Percentiles rank a stretch among this genome's conserved stretches.
phyloP scores from a whole-genome alignment of 768 basidiomycete genomes.

The Lentinula boryana region DNA sequence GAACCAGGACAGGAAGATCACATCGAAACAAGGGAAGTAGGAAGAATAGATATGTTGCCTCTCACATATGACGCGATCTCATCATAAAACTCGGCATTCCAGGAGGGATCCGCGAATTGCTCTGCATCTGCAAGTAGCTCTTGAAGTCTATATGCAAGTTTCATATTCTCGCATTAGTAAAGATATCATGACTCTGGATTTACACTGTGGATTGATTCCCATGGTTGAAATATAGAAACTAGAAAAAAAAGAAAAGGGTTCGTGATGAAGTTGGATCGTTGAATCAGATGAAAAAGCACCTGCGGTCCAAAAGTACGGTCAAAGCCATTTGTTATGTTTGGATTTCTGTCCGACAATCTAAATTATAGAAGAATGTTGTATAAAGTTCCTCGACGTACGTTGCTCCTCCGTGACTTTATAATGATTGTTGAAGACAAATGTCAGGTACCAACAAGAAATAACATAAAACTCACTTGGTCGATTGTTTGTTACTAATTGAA shows the following conservation, averaged over 20 bases:
- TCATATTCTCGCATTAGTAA: background rate
- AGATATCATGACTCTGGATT: background rate
- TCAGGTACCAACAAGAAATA: no score
- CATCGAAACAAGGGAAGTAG: background rate
- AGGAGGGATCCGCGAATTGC: slow-evolving; percentile 15
- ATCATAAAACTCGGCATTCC: slow-evolving; percentile 22
- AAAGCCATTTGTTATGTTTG: slow-evolving; percentile 20
- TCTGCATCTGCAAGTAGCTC: slow-evolving; percentile 19
- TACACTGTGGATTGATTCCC: slow-evolving; percentile 3
- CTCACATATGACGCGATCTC: slow-evolving; percentile 17
- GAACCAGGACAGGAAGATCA: no score
- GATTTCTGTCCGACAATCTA: no score
- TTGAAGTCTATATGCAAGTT: background rate
- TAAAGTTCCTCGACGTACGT: no score
- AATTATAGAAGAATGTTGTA: no score
- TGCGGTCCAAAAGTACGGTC: slow-evolving; percentile 23
- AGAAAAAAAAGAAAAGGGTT: background rate
- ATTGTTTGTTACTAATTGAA: no score
- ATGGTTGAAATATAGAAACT: slow-evolving; percentile 16
- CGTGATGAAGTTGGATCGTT: background rate
- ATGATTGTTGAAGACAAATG: no score
- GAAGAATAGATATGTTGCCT: background rate
- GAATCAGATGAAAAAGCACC: background rate
- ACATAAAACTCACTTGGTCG: no score
- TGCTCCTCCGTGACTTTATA: no score